Conservation (phyloP, 192 early-diverging fungal species). For the Bifiguratus adelaidae region DNA sequence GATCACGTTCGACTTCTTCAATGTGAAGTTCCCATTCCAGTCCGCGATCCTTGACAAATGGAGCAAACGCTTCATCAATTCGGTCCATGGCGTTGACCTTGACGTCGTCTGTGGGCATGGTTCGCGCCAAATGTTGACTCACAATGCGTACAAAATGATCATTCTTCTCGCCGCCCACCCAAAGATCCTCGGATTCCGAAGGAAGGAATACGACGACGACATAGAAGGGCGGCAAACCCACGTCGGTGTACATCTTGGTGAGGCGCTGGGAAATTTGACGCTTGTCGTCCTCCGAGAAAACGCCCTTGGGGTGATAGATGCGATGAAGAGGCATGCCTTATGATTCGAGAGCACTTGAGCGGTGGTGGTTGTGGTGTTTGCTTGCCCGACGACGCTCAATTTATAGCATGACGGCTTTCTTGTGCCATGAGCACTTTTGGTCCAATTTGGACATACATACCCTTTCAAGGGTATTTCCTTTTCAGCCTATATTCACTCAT, state of each 20-base stretch:
- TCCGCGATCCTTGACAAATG: slow-evolving; percentile 1
- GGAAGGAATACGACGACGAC: not conserved
- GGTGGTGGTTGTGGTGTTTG: too few relatives aligned
- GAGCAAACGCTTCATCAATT: not conserved
- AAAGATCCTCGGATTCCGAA: not conserved
- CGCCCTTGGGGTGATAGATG: not conserved
- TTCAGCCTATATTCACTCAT: too few relatives aligned
- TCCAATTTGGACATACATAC: too few relatives aligned
- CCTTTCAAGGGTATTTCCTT: too few relatives aligned
- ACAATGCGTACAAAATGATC: not conserved
- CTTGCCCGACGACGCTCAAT: too few relatives aligned
- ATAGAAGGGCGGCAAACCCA: not conserved
- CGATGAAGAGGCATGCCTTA: slow-evolving; percentile 6
- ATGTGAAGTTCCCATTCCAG: slow-evolving; percentile 4
- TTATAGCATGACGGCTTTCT: too few relatives aligned
- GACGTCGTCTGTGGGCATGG: not conserved
- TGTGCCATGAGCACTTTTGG: too few relatives aligned
- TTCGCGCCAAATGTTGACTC: slow-evolving; percentile 3
- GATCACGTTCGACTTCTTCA: not conserved
- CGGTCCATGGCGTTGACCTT: not conserved
- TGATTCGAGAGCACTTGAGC: too few relatives aligned
- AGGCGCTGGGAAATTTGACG: not conserved
- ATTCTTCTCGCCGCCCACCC: not conserved
- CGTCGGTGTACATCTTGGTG: not conserved
- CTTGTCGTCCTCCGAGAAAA: slow-evolving; percentile 2